These are phyloP conservation scores for Terana coerulea DNA, from an alignment of 768 basidiomycete genomes.

Conservation along the genomic window DNA sequence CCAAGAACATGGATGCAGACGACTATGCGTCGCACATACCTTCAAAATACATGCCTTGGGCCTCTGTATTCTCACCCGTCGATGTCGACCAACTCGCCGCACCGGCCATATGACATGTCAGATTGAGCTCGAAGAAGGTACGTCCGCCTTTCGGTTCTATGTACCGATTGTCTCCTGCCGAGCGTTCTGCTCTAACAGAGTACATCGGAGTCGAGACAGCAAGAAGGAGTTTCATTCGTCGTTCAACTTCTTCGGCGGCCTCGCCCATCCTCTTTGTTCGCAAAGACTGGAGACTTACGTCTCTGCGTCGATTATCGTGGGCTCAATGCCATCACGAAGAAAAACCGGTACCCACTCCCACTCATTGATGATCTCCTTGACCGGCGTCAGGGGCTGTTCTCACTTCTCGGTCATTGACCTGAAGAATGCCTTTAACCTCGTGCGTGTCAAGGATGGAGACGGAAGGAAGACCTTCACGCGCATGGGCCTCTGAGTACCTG, in stretches of 20 bases:
- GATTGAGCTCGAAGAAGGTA: conserved; percentile 31
- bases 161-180: conserved; percentile 30
- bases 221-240: conserved; percentile 27
- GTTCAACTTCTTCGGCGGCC: conserved; percentile 23
- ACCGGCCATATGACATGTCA: conserved; percentile 32
- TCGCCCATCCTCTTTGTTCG: conserved; percentile 26
- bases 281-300: conserved; percentile 24
- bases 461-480: conserved; percentile 37
- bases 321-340: conserved; percentile 32
- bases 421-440: conserved; percentile 35
- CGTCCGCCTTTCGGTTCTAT: conserved; percentile 25
- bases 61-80: conserved; percentile 25
- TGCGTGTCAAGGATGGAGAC: conserved; percentile 34
- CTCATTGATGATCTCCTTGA: conserved; percentile 30
- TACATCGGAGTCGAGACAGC: conserved; percentile 36
- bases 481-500: conserved; percentile 32
- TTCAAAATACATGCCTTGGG: conserved; percentile 24
- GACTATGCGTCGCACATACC: background rate
- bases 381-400: background rate
- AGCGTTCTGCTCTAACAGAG: conserved; percentile 30
- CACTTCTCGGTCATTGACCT: conserved; percentile 39
- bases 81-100: conserved; percentile 30
- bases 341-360: conserved; percentile 32
- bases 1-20: background rate
- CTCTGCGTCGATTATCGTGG: conserved; percentile 25